Conservation (phyloP, 257 asterid genomes). For the Scutellaria baicalensis region DNA sequence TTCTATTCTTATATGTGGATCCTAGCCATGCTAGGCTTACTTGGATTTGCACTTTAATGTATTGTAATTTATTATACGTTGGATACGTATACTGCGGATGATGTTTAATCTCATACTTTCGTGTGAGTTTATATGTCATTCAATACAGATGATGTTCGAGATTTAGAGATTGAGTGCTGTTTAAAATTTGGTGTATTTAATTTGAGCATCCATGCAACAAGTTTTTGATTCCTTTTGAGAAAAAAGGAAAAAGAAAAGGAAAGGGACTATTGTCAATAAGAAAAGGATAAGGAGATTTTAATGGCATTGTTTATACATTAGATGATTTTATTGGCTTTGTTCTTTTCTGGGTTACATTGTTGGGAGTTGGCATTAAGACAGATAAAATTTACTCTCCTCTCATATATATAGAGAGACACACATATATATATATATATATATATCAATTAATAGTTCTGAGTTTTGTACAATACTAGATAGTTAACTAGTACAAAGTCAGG, state of each 20-base stretch:
- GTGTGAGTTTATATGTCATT: too few relatives aligned
- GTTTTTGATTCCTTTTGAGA: not conserved
- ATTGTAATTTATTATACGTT: not conserved
- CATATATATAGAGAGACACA: too few relatives aligned
- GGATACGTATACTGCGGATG: too few relatives aligned
- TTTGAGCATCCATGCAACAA: not conserved
- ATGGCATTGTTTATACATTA: not conserved
- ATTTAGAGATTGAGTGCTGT: too few relatives aligned
- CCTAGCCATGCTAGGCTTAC: not conserved
- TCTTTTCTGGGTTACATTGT: not conserved
- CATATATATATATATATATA: too few relatives aligned
- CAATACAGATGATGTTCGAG: too few relatives aligned
- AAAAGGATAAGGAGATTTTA: not conserved
- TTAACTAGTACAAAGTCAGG: too few relatives aligned
- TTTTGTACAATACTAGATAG: too few relatives aligned
- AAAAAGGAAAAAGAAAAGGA: not conserved
- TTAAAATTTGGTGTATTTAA: too few relatives aligned
- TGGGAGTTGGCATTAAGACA: constrained; percentile 22
- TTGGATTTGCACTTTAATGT: not conserved
- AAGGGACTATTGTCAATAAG: not conserved
- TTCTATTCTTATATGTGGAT: not conserved
- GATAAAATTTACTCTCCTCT: not conserved
- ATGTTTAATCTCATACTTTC: too few relatives aligned
- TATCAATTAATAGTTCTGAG: too few relatives aligned
- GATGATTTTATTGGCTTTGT: constrained; percentile 7